A percentile compares a stretch with the other conserved stretches of the same genome.
phyloP scores from a whole-genome alignment of 78 protist species.

The Emiliania huxleyi region DNA sequence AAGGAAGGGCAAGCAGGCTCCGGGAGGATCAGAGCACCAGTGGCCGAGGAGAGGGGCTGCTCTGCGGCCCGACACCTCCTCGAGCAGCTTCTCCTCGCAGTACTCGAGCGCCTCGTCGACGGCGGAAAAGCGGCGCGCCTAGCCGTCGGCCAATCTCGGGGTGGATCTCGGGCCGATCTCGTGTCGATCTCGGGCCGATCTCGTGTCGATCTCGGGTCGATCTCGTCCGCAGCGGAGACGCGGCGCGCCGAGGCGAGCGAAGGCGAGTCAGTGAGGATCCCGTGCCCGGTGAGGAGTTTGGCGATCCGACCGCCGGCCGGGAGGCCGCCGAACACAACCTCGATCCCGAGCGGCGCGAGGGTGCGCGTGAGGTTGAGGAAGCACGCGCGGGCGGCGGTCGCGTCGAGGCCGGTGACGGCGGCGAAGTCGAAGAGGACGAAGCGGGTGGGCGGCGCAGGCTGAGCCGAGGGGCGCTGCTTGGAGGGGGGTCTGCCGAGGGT shows the following conservation, averaged over 20 bases:
- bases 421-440: conserved; percentile 17
- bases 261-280: neutral
- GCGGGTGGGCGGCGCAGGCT: neutral
- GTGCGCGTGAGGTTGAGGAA: conserved; percentile 13
- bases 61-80: too few species aligned
- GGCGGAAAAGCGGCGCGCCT: neutral
- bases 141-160: too few species aligned
- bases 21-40: too few species aligned
- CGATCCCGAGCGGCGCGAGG: neutral
- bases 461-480: neutral
- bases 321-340: neutral
- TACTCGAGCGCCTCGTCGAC: neutral
- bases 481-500: neutral
- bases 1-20: too few species aligned
- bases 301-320: neutral
- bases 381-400: conserved; percentile 20
- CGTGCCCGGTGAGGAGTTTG: neutral
- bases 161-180: too few species aligned
- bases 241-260: too few species aligned
- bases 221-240: too few species aligned
- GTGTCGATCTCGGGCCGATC: too few species aligned
- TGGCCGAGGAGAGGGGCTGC: too few species aligned
- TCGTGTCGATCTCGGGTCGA: too few species aligned
- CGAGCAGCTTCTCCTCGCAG: neutral
- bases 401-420: neutral